Conservation (phyloP, 2,329 filamentous ascomycete species). For the Endocalyx cinctus region DNA sequence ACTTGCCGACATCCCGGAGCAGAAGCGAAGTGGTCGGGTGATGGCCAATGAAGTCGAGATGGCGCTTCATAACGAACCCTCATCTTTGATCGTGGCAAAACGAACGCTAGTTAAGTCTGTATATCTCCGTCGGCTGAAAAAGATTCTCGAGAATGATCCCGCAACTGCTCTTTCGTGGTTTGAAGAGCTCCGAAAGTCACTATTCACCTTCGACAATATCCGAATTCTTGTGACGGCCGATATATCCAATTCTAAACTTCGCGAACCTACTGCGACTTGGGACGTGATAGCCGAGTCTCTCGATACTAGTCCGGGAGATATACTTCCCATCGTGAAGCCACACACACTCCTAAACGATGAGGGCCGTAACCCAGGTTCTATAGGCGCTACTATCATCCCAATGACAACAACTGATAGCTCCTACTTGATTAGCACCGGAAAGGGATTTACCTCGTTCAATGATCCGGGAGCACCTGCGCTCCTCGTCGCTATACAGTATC, state of each 20-base stretch:
- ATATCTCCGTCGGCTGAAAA: slow-evolving; percentile 81
- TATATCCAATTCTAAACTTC: slow-evolving; percentile 58
- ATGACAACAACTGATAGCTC: slow-evolving; percentile 93
- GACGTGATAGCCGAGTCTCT: slow-evolving; percentile 54
- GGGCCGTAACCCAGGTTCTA: slow-evolving; percentile 68
- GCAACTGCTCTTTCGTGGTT: slow-evolving; percentile 72
- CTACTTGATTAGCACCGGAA: slow-evolving; percentile 71
- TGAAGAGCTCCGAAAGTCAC: slow-evolving; percentile 65
- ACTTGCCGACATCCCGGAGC: slow-evolving; percentile 84
- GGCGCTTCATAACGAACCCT: slow-evolving; percentile 74
- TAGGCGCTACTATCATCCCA: slow-evolving; percentile 74
- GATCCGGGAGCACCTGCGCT: slow-evolving; percentile 78
- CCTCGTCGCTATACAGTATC: slow-evolving; percentile 83
- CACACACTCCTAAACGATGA: slow-evolving; percentile 68
- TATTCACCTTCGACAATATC: slow-evolving; percentile 83
- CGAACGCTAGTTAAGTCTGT: slow-evolving; percentile 80
- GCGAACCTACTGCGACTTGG: slow-evolving; percentile 76
- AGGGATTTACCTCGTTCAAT: slow-evolving; percentile 68
- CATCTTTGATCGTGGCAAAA: slow-evolving; percentile 72
- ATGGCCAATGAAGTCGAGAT: slow-evolving; percentile 64
- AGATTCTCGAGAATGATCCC: slow-evolving; percentile 72
- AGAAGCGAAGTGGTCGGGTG: slow-evolving; percentile 76
- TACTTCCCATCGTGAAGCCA: slow-evolving; percentile 68
- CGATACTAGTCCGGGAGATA: slow-evolving; percentile 41
- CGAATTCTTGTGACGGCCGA: slow-evolving; percentile 81